These are phyloP conservation scores for Gymnopilus dilepis DNA, from an alignment of 768 basidiomycete genomes.

Conservation along the genomic window DNA sequence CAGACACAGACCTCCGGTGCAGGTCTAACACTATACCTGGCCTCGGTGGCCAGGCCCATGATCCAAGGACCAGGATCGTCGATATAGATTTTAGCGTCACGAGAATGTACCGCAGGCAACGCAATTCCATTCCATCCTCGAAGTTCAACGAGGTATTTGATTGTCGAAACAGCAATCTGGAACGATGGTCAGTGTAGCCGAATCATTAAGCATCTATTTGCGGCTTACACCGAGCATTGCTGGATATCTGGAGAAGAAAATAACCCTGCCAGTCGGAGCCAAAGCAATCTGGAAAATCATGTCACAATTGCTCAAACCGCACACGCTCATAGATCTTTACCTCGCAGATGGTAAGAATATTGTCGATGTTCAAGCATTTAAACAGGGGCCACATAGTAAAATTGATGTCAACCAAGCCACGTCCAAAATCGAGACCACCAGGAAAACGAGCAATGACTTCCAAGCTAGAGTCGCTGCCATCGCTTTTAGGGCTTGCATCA, in stretches of 20 bases:
- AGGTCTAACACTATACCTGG: slow-evolving; percentile 76
- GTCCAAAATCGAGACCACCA: slow-evolving; percentile 92
- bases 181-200: slow-evolving; percentile 13
- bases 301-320: background rate
- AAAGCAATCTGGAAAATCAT: slow-evolving; percentile 74
- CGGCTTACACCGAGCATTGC: slow-evolving; percentile 88
- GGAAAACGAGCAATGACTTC: slow-evolving; percentile 92
- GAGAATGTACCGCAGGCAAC: slow-evolving; percentile 79
- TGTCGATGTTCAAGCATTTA: slow-evolving; percentile 90
- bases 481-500: slow-evolving; percentile 75
- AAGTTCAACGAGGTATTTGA: slow-evolving; percentile 91
- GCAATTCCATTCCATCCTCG: slow-evolving; percentile 94
- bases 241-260: slow-evolving; percentile 89
- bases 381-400: slow-evolving; percentile 98
- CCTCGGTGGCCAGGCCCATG: slow-evolving; percentile 86
- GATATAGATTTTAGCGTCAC: slow-evolving; percentile 91
- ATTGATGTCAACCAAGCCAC: slow-evolving; percentile 90
- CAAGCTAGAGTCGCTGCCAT: slow-evolving; percentile 56
- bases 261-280: slow-evolving; percentile 82
- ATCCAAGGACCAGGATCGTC: slow-evolving; percentile 99
- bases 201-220: too few species aligned
- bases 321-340: slow-evolving; percentile 39
- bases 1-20: slow-evolving; percentile 85
- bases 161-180: slow-evolving; percentile 85
- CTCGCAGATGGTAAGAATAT: slow-evolving; percentile 92